Base-by-base conservation (phyloP, 2,329 filamentous ascomycete species). In the Pezicula carpinea region DNA sequence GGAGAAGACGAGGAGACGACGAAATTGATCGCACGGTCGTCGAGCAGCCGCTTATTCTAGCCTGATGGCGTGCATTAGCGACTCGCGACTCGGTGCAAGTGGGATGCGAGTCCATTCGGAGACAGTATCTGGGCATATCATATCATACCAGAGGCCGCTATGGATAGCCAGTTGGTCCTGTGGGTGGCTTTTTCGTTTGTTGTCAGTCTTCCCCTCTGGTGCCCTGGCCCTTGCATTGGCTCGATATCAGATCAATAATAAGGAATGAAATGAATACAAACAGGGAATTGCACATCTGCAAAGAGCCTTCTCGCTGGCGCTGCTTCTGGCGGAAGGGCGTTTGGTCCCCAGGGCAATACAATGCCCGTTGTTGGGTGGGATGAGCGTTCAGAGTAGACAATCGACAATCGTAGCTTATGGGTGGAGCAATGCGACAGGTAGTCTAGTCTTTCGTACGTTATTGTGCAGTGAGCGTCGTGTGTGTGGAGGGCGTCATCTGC, bases 31-130 rank as follows among this genome's bases (percentile, higher is more conserved):
- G 44, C 44, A 53, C 50, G 46, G 50, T 32, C 44, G 35, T 21
- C 36, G 29, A 44, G 49, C 48, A 49, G 53, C 45, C 43, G 41
- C 45, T 35, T 39, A 42, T 47, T 46, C 50, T 47, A 48, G 44
- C 48, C 31, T 47, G 18, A 60, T 61, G 57, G 52, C 48, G 55
- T 62, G 57, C 59, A 61, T 60, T 57, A 60, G 56, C 47, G 50
- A 48, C 39, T 52, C 53, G 51, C 48, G 50, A 40, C 7, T 53
- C 38, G 26, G 42, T 48, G 53, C 42, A 49, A 39, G 44, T 44
- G 47, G n/a, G 46, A 51, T 51, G 53, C 48, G 51, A 54, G 56
- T 46, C 46, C 44, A 53, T 19, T 52, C 56, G 55, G 53, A 58
- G 47, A 50, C 35, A 33, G 17, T 40, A 35, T 22, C 40, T 15